These are phyloP conservation scores for Podosphaera aphanis DNA, from an alignment of 2,329 filamentous ascomycete genomes.

Conservation along the genomic window DNA sequence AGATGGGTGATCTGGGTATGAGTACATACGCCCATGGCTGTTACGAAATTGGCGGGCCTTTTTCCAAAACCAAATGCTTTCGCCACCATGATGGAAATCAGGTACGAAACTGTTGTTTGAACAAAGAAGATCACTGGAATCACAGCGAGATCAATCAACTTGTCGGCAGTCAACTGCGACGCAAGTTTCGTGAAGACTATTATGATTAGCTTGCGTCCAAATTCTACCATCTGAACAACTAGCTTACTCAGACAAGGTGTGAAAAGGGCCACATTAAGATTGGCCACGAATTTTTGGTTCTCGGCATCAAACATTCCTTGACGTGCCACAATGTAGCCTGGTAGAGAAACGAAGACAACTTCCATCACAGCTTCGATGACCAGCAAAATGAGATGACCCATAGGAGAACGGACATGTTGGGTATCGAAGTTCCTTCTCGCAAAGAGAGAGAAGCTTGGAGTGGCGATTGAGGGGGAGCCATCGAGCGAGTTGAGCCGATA, in stretches of 20 bases:
- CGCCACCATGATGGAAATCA: conserved; percentile 46
- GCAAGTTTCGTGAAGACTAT: conserved; percentile 90
- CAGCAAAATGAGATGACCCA: conserved; percentile 18
- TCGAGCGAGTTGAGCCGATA: conserved; percentile 20
- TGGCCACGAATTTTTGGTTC: conserved; percentile 88
- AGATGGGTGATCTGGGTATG: background rate
- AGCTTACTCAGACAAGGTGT: conserved; percentile 79
- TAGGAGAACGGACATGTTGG: conserved; percentile 20
- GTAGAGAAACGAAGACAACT: conserved; percentile 82
- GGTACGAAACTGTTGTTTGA: conserved; percentile 70
- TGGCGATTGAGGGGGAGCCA: conserved; percentile 9
- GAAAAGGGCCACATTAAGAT: conserved; percentile 88
- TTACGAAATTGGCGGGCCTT: conserved; percentile 78
- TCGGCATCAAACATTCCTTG: conserved; percentile 87
- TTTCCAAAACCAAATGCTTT: conserved; percentile 61
- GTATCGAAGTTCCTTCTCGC: conserved; percentile 4
- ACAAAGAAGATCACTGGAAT: conserved; percentile 87
- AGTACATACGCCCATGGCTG: conserved; percentile 59
- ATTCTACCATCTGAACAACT: too few species aligned
- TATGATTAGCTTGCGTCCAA: conserved; percentile 3
- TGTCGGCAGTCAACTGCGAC: conserved; percentile 77
- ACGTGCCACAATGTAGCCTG: conserved; percentile 77
- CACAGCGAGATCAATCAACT: conserved; percentile 69
- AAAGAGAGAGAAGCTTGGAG: conserved; percentile 10
- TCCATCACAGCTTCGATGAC: conserved; percentile 91